phyloP scores from a whole-genome alignment of 1,284 basidiomycete species.

The Cryptococcus sp. region DNA sequence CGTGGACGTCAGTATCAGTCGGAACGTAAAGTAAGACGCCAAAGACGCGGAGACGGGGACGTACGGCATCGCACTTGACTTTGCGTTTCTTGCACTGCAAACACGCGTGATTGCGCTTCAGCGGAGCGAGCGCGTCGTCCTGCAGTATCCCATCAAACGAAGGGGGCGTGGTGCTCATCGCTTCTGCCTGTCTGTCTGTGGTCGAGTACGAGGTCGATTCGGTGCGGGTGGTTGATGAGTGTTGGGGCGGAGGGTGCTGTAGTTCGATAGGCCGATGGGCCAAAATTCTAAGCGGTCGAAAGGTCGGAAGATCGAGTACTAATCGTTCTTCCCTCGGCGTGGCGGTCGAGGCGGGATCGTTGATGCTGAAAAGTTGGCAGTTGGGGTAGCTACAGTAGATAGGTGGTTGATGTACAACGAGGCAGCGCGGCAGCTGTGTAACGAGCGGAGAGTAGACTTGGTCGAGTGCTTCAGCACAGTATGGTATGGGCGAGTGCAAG shows the following conservation, averaged over 20 bases:
- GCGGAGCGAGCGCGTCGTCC: conserved; percentile 45
- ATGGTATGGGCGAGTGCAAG: too few species aligned
- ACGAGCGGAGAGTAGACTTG: too few species aligned
- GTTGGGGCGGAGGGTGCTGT: not conserved
- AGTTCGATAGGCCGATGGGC: too few species aligned
- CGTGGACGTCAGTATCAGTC: not conserved
- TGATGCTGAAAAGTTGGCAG: too few species aligned
- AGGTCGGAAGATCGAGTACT: too few species aligned
- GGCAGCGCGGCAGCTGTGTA: too few species aligned
- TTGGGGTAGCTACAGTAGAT: too few species aligned
- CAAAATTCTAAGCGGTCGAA: too few species aligned
- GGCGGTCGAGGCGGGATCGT: too few species aligned
- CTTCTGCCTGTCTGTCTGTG: not conserved
- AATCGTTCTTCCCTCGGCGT: too few species aligned
- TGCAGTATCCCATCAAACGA: conserved; percentile 35
- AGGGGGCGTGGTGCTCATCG: conserved; percentile 20
- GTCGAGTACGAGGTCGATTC: not conserved
- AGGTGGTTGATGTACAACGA: too few species aligned
- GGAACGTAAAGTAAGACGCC: not conserved
- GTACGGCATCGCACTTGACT: conserved; percentile 47
- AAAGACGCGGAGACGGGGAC: conserved; percentile 5
- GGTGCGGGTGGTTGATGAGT: not conserved
- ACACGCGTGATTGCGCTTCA: conserved; percentile 51
- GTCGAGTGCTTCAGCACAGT: too few species aligned
- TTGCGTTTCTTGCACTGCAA: conserved; percentile 51